Evolutionary conservation across 768 basidiomycete species (phyloP).

Genomic region (Lactifluus pinguis): DNA sequence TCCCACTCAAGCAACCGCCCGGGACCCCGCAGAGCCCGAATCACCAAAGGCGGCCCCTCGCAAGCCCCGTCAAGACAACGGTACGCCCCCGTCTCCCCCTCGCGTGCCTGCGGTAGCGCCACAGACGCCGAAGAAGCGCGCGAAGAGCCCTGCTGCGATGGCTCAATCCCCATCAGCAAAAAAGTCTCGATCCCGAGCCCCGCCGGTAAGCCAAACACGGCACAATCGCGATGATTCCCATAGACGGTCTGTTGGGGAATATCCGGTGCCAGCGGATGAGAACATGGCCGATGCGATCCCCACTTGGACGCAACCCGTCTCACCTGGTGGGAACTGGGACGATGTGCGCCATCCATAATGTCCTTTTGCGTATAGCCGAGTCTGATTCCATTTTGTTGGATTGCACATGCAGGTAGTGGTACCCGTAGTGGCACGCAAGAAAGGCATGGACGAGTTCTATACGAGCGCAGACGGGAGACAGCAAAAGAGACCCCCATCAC

Average conservation of each 20-base stretch:
- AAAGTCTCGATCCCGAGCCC: slow-evolving; percentile 33
- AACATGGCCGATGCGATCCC: slow-evolving; percentile 70
- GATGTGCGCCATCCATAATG: slow-evolving; percentile 41
- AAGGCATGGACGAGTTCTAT: slow-evolving; percentile 64
- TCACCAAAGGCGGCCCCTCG: slow-evolving; percentile 17
- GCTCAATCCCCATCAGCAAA: slow-evolving; percentile 27
- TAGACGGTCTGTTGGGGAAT: slow-evolving; percentile 54
- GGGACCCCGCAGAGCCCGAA: slow-evolving; percentile 29
- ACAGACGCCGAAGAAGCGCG: slow-evolving; percentile 32
- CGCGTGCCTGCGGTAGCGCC: slow-evolving; percentile 10
- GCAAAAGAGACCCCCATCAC: slow-evolving; percentile 34
- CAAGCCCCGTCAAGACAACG: slow-evolving; percentile 12
- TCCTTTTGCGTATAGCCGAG: slow-evolving; percentile 13
- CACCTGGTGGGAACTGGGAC: slow-evolving; percentile 70
- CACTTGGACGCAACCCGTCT: slow-evolving; percentile 69
- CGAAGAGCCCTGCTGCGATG: slow-evolving; percentile 40
- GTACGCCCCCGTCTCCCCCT: slow-evolving; percentile 13
- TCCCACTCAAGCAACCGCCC: slow-evolving; percentile 29
- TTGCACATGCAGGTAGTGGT: slow-evolving; percentile 54
- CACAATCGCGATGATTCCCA: slow-evolving; percentile 33
- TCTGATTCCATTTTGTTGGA: background rate
- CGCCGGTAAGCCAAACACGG: slow-evolving; percentile 26
- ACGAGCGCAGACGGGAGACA: slow-evolving; percentile 60
- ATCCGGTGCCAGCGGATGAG: slow-evolving; percentile 52
- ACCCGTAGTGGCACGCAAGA: slow-evolving; percentile 78